phyloP scores from a whole-genome alignment of 2,329 filamentous ascomycete species.

The Aureobasidium sp. region DNA sequence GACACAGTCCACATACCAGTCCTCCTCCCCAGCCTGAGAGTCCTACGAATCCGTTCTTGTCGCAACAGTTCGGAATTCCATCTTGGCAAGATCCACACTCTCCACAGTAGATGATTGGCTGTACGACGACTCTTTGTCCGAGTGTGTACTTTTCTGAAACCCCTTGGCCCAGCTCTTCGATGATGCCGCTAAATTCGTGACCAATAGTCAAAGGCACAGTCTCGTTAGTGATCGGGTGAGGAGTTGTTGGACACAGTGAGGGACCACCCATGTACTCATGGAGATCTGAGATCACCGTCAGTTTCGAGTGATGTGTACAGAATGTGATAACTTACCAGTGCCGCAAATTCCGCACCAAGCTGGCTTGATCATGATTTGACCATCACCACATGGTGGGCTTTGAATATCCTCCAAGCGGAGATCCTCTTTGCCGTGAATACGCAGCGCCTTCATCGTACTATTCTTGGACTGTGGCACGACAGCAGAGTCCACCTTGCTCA shows the following conservation, averaged over 20 bases:
- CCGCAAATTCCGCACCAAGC: conserved; percentile 29
- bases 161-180: conserved; percentile 44
- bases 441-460: conserved; percentile 27
- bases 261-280: conserved; percentile 29
- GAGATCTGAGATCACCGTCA: conserved; percentile 16
- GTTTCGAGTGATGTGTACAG: neutral
- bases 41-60: conserved; percentile 46
- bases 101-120: conserved; percentile 48
- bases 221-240: conserved; percentile 47
- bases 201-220: conserved; percentile 44
- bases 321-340: conserved; percentile 11
- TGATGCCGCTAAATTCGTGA: conserved; percentile 44
- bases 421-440: conserved; percentile 30
- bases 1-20: conserved; percentile 20
- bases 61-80: conserved; percentile 47
- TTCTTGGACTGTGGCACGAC: neutral
- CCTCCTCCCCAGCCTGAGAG: conserved; percentile 46
- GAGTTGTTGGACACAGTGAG: conserved; percentile 38
- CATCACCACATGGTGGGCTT: conserved; percentile 24
- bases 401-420: conserved; percentile 27
- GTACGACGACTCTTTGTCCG: conserved; percentile 41
- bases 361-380: conserved; percentile 29
- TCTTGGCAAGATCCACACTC: conserved; percentile 44
- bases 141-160: conserved; percentile 37
- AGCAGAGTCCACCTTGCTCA: conserved; percentile 5